Evolutionary conservation across 495 filamentous ascomycete species (phyloP), one percentile per base, ranked within the genome.

Genomic region (Penicillium longicatenatum): DNA sequence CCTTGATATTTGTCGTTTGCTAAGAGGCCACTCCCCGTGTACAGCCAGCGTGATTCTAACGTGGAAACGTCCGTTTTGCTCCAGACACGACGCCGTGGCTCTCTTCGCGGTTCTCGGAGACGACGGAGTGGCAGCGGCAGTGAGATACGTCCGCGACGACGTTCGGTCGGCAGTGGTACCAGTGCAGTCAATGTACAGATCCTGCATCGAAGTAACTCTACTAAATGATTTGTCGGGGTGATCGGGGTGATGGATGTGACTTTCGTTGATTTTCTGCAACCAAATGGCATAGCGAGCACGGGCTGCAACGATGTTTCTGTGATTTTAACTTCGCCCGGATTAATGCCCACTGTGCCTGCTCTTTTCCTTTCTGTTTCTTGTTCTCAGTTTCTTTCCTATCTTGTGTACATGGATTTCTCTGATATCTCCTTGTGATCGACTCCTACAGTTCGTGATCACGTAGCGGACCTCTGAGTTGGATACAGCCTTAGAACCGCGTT

Each of bases 31-130:
- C 58, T 46, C 60, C 61, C 54, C 54, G 41, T 70, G 65, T 73
- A 70, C 65, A 78, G 76, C 68, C 67, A 77, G 71, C 72, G 61
- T 79, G 73, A 78, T 80, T 80, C 77, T 80, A 80, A 80, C 68
- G 67, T 73, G 74, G 60, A 62, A 74, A 73, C 75, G 73, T 77
- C 72, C 70, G 70, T 75, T 76, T 65, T 73, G 63, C 61, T 79
- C 69, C 77, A 80, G 77, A 79, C 74, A 77, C 75, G 74, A 68
- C 75, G 74, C 68, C 75, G 74, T 65, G 74, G 72, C 55, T 74
- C 75, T 51, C 60, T 75, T 68, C 75, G 76, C 54, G 69, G 62
- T 64, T 51, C 63, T 63, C 65, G 74, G 52, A 73, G 75, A 64
- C 75, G 75, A 73, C 72, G 77, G 52, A 78, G 76, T 64, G 72